A percentile compares a stretch with the other conserved stretches of the same genome.
Conservation (phyloP, 495 filamentous ascomycete species). For the Cetradonia linearis region DNA sequence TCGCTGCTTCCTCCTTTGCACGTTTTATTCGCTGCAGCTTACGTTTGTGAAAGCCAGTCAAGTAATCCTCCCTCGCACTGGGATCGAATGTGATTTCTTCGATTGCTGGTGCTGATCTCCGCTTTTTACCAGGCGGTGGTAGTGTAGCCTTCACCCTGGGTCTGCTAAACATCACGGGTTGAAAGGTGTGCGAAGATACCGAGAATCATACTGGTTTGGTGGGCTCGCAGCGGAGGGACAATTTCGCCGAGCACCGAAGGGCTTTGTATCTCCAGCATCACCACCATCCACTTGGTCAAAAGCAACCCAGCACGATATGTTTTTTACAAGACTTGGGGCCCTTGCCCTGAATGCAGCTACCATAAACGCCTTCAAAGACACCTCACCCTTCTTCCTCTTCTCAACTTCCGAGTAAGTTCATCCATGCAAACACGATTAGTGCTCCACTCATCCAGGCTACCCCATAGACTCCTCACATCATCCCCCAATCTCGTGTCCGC, state of each 20-base stretch:
- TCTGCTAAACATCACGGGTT: conserved; percentile 15
- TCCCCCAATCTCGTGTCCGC: conserved; percentile 38
- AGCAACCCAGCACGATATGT: conserved; percentile 8
- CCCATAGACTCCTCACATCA: conserved; percentile 35
- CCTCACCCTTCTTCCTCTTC: conserved; percentile 78
- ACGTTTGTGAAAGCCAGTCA: conserved; percentile 94
- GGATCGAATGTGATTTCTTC: conserved; percentile 76
- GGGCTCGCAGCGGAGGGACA: not conserved
- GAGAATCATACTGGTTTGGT: not conserved
- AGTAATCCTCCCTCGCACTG: conserved; percentile 65
- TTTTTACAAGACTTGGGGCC: conserved; percentile 33
- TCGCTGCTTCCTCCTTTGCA: conserved; percentile 66
- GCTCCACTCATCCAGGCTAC: conserved; percentile 13
- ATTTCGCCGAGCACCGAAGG: conserved; percentile 5
- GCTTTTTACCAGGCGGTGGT: conserved; percentile 50
- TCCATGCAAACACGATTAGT: not conserved
- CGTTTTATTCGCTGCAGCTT: conserved; percentile 73
- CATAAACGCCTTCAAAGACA: conserved; percentile 62
- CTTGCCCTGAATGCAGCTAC: conserved; percentile 47
- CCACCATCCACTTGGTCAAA: not conserved
- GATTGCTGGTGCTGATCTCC: conserved; percentile 47
- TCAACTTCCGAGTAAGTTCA: conserved; percentile 60
- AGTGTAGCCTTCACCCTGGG: conserved; percentile 21
- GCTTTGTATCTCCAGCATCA: conserved; percentile 10
- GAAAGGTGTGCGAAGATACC: not conserved